A percentile compares a stretch with the other conserved stretches of the same genome.
Evolutionary conservation across 805 yeast species (phyloP).

Genomic region (Priceomyces medius): DNA sequence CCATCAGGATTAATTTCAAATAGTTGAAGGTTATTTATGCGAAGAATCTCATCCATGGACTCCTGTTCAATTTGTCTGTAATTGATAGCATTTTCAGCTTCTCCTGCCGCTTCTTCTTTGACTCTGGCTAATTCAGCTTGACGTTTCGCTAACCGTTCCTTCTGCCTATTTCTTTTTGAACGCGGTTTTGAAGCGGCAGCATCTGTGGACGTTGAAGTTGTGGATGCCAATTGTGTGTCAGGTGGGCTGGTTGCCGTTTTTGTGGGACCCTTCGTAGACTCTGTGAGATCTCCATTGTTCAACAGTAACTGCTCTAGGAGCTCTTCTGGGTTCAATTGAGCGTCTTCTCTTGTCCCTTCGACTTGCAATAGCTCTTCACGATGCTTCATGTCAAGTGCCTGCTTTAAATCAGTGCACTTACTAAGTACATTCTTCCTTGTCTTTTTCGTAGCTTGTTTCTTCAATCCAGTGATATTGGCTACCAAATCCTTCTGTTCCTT

Average conservation of each 20-base stretch:
- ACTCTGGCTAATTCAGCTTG: conserved; percentile 65
- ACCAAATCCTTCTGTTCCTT: conserved; percentile 67
- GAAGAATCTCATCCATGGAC: conserved; percentile 56
- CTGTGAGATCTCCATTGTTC: neutral
- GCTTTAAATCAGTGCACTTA: conserved; percentile 61
- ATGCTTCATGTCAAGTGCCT: conserved; percentile 54
- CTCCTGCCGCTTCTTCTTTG: conserved; percentile 65
- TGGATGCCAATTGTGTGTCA: neutral
- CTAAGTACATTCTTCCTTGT: conserved; percentile 64
- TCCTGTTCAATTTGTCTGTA: conserved; percentile 69
- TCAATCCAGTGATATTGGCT: conserved; percentile 69
- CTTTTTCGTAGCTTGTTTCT: conserved; percentile 80
- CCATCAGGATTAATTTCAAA: conserved; percentile 88
- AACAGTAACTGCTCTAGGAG: conserved; percentile 54
- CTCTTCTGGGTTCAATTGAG: conserved; percentile 64
- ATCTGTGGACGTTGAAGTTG: neutral
- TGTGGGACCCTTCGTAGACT: too few relatives aligned
- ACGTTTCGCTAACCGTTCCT: conserved; percentile 76
- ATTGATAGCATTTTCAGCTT: conserved; percentile 68
- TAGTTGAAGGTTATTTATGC: conserved; percentile 47
- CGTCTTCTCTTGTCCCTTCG: conserved; percentile 25
- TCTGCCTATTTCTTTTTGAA: conserved; percentile 71
- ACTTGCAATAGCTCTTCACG: conserved; percentile 44
- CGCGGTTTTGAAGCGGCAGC: neutral
- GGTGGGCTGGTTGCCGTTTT: neutral